Base-by-base conservation (phyloP, 345 rosid species). In the Bruguiera gymnorhiza region DNA sequence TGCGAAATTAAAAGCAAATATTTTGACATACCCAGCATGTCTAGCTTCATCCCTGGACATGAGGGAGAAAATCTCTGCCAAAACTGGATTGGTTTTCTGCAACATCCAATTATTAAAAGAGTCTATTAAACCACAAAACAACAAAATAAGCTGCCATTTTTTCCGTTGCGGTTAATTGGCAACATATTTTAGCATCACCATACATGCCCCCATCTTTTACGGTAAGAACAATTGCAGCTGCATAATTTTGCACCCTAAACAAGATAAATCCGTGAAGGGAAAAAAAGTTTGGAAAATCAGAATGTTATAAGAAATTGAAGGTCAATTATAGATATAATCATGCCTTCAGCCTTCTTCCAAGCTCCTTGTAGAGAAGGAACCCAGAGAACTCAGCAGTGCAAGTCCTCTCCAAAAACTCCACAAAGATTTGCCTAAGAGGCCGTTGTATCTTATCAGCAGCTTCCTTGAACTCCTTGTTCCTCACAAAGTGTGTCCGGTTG, bases 21-120 rank as follows among this genome's bases (percentile, higher is more conserved):
- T 46, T 34, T 34, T 21, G 8, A 21, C 75, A 69, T 88, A 95
- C 97, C 99, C 98, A 4, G 99, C 99, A 83, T 95, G 99, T 80
- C 99, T 90, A 69, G 99, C 99, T 84, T 95, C 99, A 80, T 95
- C 99, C 81, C 99, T 89, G 62, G 99, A 95, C 98, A 95, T 95
- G 60, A 95, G 96, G 20, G 99, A 88, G 91, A 92, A 95, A 70
- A 95, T 90, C 86, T 95, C 99, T 39, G 97, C 99, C 1, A 95
- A 97, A 54, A 95, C 97, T n/a, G 97, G 97, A 70, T 95, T 95
- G 66, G 97, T 95, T 92, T 92, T 95, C 99, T 95, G 88, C 67
- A 75, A 29, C 55, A 67, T 20, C 70, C 63, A 67, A 32, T 20
- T n/a, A 18, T 51, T 20, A 54, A 61, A 64, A 43, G 27, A 37